These are phyloP conservation scores for Stygiomarasmius scandens DNA, from an alignment of 1,284 basidiomycete species.

Conservation along the genomic window DNA sequence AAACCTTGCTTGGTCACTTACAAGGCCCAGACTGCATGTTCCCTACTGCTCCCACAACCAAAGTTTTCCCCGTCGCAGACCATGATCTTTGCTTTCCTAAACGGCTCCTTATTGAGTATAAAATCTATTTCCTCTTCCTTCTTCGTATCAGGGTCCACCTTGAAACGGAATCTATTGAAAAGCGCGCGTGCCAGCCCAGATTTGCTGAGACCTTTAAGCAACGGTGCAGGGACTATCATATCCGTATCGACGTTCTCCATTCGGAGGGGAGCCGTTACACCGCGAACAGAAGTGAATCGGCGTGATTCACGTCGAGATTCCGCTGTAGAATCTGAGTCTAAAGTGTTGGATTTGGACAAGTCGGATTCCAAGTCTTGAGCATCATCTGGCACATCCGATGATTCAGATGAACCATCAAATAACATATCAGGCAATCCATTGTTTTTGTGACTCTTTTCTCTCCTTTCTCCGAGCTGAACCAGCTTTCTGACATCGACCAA, in stretches of 20 bases:
- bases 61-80: constrained; percentile 92
- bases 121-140: constrained; percentile 83
- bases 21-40: constrained; percentile 96
- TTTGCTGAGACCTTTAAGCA: constrained; percentile 91
- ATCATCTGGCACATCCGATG: constrained; percentile 52
- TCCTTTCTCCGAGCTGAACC: constrained; percentile 43
- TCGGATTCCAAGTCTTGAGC: constrained; percentile 24
- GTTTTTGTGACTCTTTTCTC: constrained; percentile 42
- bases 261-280: constrained; percentile 84
- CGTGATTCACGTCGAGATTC: neutral
- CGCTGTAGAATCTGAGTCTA: neutral
- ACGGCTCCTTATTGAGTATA: constrained; percentile 86
- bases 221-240: constrained; percentile 96
- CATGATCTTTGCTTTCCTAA: constrained; percentile 78
- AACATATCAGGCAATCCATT: constrained; percentile 68
- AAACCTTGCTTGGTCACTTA: constrained; percentile 40
- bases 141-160: constrained; percentile 75
- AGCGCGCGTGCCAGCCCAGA: constrained; percentile 89
- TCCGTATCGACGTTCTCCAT: constrained; percentile 96
- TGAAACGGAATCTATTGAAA: constrained; percentile 75
- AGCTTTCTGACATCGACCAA: constrained; percentile 88
- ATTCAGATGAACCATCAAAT: constrained; percentile 58
- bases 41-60: constrained; percentile 91
- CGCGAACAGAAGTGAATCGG: constrained; percentile 75
- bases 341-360: constrained; percentile 58